Evolutionary conservation across 2,329 filamentous ascomycete species (phyloP), one percentile per base, ranked within the genome.

Genomic region (Cercospora sp.): DNA sequence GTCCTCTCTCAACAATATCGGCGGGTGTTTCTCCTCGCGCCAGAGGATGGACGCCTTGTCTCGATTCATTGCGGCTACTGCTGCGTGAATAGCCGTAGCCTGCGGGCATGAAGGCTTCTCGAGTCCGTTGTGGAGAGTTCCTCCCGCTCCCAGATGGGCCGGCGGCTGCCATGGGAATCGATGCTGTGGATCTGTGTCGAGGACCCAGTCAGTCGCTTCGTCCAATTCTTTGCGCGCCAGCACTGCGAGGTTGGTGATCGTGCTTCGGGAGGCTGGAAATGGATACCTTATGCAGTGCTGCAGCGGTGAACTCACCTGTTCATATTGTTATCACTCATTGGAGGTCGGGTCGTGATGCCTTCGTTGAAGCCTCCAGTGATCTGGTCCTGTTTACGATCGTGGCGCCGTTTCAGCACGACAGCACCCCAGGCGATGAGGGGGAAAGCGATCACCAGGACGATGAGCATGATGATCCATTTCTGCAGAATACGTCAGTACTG

Each of bases 391-490:
- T 88, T 91, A 71, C 88, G 88, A 71, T 92, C 83, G 79, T 94
- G 90, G 72, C 90, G 89, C 66, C 89, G 88, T 72, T 92, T 90
- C 81, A 92, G 88, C 78, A 90, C 86, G 75, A 89, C 87, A 45
- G 89, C 90, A 18, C 87, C 84, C 45, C 90, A 80, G 84, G 90
- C 91, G 74, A 92, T 86, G 66, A 84, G 83, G 13, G 85, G 81
- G 69, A 96, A 91, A 63, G 84, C 89, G 68, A 94, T 82, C 53
- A 90, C 85, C 30, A 96, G 84, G 69, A 94, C 82, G 71, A 93
- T 89, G 63, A 95, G 84, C 85, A 95, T 92, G 70, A 94, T 84
- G 57, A 96, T 87, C 92, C 92, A 97, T 82, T 89, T 85, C 76
- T 78, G 68, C 30, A 20, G 30, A 51, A 33, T 10, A 64, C 7